Evolutionary conservation across 176 grass and related monocot species (phyloP).

Genomic region (Carex kokanica): DNA sequence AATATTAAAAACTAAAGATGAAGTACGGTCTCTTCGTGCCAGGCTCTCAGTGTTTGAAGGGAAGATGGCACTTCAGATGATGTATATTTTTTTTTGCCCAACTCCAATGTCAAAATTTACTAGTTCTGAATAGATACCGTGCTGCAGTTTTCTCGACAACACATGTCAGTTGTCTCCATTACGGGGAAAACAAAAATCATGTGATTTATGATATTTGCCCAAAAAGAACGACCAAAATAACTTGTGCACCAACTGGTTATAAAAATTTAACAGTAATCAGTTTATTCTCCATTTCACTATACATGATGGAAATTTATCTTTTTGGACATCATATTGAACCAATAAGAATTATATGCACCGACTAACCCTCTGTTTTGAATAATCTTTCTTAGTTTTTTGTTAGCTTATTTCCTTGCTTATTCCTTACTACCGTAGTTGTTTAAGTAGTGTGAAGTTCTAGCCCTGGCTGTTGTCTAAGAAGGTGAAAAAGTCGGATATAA

Average conservation of each 20-base stretch:
- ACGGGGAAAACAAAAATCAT: background rate
- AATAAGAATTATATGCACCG: background rate
- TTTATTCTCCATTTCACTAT: background rate
- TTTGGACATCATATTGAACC: background rate
- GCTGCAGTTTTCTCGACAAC: background rate
- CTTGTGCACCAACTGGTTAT: background rate
- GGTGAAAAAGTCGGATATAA: background rate
- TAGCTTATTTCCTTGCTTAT: background rate
- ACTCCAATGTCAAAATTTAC: background rate
- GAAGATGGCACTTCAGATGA: conserved; percentile 81
- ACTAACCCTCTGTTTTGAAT: background rate
- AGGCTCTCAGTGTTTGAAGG: conserved; percentile 86
- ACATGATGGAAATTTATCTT: background rate
- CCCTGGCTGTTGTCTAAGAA: background rate
- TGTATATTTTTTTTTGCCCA: conserved; percentile 36
- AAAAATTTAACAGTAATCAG: background rate
- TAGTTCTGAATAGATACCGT: background rate
- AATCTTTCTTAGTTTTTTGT: background rate
- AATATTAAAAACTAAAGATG: conserved; percentile 74
- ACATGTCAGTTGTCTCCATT: background rate
- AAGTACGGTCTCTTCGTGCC: conserved; percentile 76
- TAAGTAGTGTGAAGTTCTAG: background rate
- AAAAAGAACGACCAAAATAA: background rate
- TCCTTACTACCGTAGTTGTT: background rate
- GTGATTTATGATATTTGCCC: background rate